A percentile compares a stretch with the other conserved stretches of the same genome.
Evolutionary conservation across 148 eudicot genomes (phyloP).

Genomic region (Euryodendron excelsum): DNA sequence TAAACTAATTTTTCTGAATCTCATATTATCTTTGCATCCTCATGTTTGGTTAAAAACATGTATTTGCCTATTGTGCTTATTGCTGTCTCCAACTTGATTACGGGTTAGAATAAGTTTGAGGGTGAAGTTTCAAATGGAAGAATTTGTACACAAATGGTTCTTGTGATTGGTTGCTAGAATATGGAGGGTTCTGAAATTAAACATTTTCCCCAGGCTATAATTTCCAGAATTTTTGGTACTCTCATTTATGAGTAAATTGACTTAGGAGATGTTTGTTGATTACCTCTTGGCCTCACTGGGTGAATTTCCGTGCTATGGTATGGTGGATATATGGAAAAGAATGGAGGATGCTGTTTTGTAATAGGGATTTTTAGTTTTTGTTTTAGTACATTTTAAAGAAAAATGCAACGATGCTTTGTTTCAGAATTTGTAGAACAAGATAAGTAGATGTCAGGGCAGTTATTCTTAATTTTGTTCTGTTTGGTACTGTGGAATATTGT

Average conservation of each 20-base stretch:
- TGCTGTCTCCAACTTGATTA: not conserved
- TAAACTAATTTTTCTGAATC: too few relatives aligned
- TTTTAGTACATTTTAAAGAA: not conserved
- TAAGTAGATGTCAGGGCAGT: slow-evolving; percentile 12
- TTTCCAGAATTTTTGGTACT: slow-evolving; percentile 1
- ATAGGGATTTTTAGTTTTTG: not conserved
- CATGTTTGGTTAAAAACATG: not conserved
- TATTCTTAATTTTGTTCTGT: not conserved
- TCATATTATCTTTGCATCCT: not conserved
- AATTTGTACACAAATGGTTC: not conserved
- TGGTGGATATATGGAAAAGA: not conserved
- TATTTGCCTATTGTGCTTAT: not conserved
- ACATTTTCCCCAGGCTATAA: not conserved
- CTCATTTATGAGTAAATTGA: not conserved
- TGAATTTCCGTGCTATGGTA: not conserved
- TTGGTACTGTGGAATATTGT: not conserved
- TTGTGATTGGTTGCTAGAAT: not conserved
- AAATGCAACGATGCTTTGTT: not conserved
- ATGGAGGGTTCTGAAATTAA: not conserved
- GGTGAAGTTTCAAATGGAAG: not conserved
- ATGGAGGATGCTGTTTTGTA: not conserved
- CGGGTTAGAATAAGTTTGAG: not conserved
- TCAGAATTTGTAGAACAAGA: slow-evolving; percentile 12
- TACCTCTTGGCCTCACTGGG: slow-evolving; percentile 17
- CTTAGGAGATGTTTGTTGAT: not conserved